Base-by-base conservation (phyloP, 495 filamentous ascomycete species). In the Aspergillus egyptiacus region DNA sequence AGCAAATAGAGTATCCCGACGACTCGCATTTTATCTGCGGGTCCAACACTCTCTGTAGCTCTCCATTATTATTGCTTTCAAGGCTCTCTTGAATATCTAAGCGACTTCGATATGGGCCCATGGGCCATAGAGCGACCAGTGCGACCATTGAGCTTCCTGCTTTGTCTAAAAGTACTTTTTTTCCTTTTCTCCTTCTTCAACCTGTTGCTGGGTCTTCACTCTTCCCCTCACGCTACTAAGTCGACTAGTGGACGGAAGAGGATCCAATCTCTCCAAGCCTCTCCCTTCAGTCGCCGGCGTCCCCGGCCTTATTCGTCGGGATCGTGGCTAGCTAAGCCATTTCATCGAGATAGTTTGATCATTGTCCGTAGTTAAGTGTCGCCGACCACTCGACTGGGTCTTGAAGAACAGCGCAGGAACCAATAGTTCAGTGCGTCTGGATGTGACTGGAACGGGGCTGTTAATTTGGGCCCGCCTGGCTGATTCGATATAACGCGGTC, bases 401-500 rank as follows among this genome's bases (percentile, higher is more conserved):
- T 28, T 50, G 48, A 44, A 51, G 32, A 51, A 50, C 48, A 39
- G 38, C n/a, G 24, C 48, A 34, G 14, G 36, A 43, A 34, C 48
- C 48, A 50, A 35, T 43, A 50, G 43, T 11, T 15, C 33, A 48
- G 22, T 11, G 20, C 15, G 9, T 39, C 31, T 48, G 13, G 18
- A 24, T 18, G 20, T 41, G 18, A 23, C 32, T 27, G 46, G 18
- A 28, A 35, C 13, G 31, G n/a, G 43, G 13, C 46, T 13, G 48
- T 36, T 27, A 28, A 38, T 34, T 27, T 42, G 37, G 28, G 31
- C 24, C 37, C 48, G 28, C 37, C 40, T 34, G 35, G 20, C 42
- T 34, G 34, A 27, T 23, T 37, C 30, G 30, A 42, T 53, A 53
- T 53, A 53, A 53, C 50, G 36, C 44, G 28, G 43, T 13, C 48